Evolutionary conservation across 2,329 filamentous ascomycete genomes (phyloP).

Genomic region (Penicillium sumatraense): DNA sequence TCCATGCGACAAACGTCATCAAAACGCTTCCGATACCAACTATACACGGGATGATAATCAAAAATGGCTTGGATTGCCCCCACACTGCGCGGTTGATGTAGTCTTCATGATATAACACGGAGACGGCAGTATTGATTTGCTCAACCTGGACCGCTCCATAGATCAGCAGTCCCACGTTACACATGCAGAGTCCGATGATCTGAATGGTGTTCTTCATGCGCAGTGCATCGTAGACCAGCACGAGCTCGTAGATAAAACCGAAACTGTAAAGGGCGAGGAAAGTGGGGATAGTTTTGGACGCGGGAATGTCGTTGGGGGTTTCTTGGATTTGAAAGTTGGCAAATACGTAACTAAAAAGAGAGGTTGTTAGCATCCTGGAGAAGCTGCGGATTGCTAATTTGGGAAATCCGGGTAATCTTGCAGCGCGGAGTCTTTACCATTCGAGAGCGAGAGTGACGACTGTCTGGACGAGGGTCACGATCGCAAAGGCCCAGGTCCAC

Average conservation of each 20-base stretch:
- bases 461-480: slow-evolving; percentile 75
- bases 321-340: slow-evolving; percentile 73
- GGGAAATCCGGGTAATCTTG: too few species aligned
- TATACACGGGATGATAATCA: slow-evolving; percentile 84
- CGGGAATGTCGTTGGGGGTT: slow-evolving; percentile 45
- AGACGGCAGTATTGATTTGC: slow-evolving; percentile 79
- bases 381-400: not conserved
- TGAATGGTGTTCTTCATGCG: slow-evolving; percentile 98
- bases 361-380: slow-evolving; percentile 3
- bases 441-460: slow-evolving; percentile 81
- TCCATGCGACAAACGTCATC: slow-evolving; percentile 83
- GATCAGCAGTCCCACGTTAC: slow-evolving; percentile 87
- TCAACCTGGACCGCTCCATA: slow-evolving; percentile 93
- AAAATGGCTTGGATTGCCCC: slow-evolving; percentile 70
- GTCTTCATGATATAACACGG: slow-evolving; percentile 51
- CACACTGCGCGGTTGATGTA: slow-evolving; percentile 65
- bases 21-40: slow-evolving; percentile 75
- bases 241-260: slow-evolving; percentile 88
- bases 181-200: slow-evolving; percentile 90
- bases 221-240: slow-evolving; percentile 91
- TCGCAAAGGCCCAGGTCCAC: slow-evolving; percentile 88
- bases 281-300: slow-evolving; percentile 77
- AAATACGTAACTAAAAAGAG: slow-evolving; percentile 77
- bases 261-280: slow-evolving; percentile 97
- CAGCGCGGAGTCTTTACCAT: slow-evolving; percentile 64